Conservation (phyloP, 768 basidiomycete genomes). For the Boletus rubescentipes region DNA sequence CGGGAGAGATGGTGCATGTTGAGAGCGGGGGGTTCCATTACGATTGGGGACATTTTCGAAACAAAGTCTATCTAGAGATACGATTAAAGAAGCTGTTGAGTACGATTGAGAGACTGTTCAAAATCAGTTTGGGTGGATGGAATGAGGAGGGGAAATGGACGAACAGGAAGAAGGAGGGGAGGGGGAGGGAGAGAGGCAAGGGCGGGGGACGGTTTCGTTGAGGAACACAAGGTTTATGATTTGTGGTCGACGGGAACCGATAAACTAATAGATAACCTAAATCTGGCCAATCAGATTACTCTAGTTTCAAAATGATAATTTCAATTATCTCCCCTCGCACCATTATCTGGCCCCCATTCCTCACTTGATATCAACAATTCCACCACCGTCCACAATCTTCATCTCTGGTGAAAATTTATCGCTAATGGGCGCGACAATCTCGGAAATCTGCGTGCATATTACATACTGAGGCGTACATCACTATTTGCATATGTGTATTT, state of each 20-base stretch:
- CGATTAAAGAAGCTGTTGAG: constrained; percentile 29
- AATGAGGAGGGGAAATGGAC: neutral
- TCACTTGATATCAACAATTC: neutral
- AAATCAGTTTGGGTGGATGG: constrained; percentile 5
- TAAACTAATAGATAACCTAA: constrained; percentile 40
- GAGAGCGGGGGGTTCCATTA: constrained; percentile 53
- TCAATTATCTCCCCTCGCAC: constrained; percentile 12
- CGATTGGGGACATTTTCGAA: constrained; percentile 54
- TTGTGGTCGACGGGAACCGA: constrained; percentile 37
- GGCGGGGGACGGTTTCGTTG: constrained; percentile 10
- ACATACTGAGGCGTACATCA: constrained; percentile 22
- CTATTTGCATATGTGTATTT: constrained; percentile 23
- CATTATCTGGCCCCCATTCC: neutral
- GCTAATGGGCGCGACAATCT: constrained; percentile 26
- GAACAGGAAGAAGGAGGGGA: neutral
- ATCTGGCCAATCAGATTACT: constrained; percentile 38
- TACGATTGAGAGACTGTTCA: constrained; percentile 19
- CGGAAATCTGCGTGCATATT: constrained; percentile 32
- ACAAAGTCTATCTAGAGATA: constrained; percentile 31
- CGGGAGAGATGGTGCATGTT: constrained; percentile 53
- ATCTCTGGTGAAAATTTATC: constrained; percentile 28
- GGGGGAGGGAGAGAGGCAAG: neutral
- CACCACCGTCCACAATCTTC: constrained; percentile 1
- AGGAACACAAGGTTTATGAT: constrained; percentile 36
- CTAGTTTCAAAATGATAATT: constrained; percentile 25